Percentiles rank a stretch among this genome's conserved stretches.
These are phyloP conservation scores for Mycotypha africana DNA, from an alignment of 371 early-diverging fungal species.

Conservation along the genomic window DNA sequence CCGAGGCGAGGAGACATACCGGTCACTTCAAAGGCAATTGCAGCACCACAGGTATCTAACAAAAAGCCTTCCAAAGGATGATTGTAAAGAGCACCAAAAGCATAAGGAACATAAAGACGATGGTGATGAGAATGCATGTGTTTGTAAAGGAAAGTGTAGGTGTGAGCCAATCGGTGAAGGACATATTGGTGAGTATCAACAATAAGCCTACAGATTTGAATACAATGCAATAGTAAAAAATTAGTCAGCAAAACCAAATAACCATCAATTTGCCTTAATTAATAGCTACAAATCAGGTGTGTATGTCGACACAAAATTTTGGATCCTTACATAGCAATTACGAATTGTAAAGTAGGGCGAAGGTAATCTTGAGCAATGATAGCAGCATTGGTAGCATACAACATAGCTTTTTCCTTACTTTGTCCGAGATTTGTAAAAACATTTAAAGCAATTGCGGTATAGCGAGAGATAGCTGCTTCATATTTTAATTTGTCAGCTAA, in stretches of 20 bases:
- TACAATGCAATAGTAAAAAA: too few species aligned
- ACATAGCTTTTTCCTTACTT: neutral
- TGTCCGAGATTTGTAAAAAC: constrained; percentile 5
- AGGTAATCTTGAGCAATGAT: constrained; percentile 5
- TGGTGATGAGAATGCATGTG: constrained; percentile 71
- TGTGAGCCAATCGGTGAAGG: constrained; percentile 67
- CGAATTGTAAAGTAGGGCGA: constrained; percentile 14
- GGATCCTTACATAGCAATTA: constrained; percentile 18
- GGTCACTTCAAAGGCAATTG: constrained; percentile 55
- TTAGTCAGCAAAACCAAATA: neutral
- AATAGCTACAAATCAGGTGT: too few species aligned
- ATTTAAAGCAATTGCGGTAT: constrained; percentile 1
- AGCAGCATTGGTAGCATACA: constrained; percentile 3
- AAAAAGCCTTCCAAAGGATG: constrained; percentile 72
- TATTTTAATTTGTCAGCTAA: constrained; percentile 8
- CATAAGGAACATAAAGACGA: constrained; percentile 65
- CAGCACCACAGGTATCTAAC: constrained; percentile 68
- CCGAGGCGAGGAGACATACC: constrained; percentile 68
- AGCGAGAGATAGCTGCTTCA: constrained; percentile 3
- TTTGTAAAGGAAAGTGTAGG: constrained; percentile 57
- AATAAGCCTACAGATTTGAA: constrained; percentile 28
- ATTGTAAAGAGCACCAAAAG: constrained; percentile 75
- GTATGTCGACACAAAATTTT: too few species aligned
- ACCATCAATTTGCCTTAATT: too few species aligned
- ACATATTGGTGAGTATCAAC: constrained; percentile 66